Conservation (phyloP, 768 basidiomycete genomes). For the Strobilomyces dryophilus region DNA sequence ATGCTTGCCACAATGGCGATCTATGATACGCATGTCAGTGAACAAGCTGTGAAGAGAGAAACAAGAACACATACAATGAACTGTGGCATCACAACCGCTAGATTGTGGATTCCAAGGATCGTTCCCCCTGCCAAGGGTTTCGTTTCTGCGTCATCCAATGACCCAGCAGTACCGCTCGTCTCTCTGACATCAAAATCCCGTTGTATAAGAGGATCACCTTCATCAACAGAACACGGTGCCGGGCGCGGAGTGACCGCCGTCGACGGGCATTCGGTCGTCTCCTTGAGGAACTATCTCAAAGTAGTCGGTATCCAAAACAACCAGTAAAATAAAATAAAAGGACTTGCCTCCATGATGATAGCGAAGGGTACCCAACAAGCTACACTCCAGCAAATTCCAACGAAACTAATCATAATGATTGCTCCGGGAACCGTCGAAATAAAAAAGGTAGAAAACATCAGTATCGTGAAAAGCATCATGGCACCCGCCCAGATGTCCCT, state of each 20-base stretch:
- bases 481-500: slow-evolving; percentile 94
- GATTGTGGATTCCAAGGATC: slow-evolving; percentile 90
- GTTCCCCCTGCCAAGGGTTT: slow-evolving; percentile 79
- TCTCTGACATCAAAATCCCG: slow-evolving; percentile 44
- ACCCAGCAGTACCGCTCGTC: slow-evolving; percentile 33
- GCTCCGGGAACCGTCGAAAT: slow-evolving; percentile 75
- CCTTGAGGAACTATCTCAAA: slow-evolving; percentile 61
- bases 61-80: slow-evolving; percentile 58
- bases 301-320: neutral
- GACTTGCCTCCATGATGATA: slow-evolving; percentile 89
- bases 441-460: slow-evolving; percentile 86
- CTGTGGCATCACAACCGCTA: slow-evolving; percentile 93
- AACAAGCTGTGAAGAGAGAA: neutral
- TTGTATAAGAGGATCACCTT: slow-evolving; percentile 54
- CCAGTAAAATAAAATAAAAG: slow-evolving; percentile 37
- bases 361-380: slow-evolving; percentile 98
- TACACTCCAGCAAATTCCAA: slow-evolving; percentile 95
- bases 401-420: slow-evolving; percentile 73
- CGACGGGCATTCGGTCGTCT: slow-evolving; percentile 44
- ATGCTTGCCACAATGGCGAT: slow-evolving; percentile 81
- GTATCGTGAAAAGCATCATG: slow-evolving; percentile 68
- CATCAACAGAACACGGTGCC: slow-evolving; percentile 31
- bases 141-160: slow-evolving; percentile 20
- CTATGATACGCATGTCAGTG: slow-evolving; percentile 35
- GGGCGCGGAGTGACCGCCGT: slow-evolving; percentile 11